phyloP scores from a whole-genome alignment of 2,329 filamentous ascomycete species.

The Trichophyton verrucosum region DNA sequence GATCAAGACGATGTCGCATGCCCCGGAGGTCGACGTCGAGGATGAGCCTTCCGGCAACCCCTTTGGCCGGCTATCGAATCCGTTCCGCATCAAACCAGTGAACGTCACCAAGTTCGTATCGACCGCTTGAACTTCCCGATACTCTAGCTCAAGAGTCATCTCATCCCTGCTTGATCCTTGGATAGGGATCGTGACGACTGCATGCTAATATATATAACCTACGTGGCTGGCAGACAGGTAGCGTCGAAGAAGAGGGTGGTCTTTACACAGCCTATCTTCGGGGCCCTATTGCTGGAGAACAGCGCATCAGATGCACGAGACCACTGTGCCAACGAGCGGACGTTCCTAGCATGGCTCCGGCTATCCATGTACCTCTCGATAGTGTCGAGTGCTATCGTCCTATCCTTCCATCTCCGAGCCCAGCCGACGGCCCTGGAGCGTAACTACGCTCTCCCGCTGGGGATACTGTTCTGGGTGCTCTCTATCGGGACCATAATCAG shows the following conservation, averaged over 20 bases:
- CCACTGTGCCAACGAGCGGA: conserved; percentile 55
- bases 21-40: conserved; percentile 12
- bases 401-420: conserved; percentile 81
- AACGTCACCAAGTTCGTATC: conserved; percentile 29
- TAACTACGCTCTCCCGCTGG: conserved; percentile 68
- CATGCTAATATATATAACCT: not conserved
- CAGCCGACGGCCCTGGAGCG: conserved; percentile 59
- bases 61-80: conserved; percentile 43
- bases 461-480: conserved; percentile 76
- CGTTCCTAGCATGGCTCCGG: conserved; percentile 82
- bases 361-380: conserved; percentile 84
- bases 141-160: not conserved
- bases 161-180: not conserved
- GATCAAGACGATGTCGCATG: conserved; percentile 16
- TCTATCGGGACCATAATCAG: conserved; percentile 62
- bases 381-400: conserved; percentile 76
- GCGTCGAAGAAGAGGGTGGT: conserved; percentile 34
- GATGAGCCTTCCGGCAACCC: conserved; percentile 16
- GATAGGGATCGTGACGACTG: not conserved
- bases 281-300: conserved; percentile 55
- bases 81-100: conserved; percentile 38
- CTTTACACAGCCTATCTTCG: conserved; percentile 42
- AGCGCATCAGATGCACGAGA: conserved; percentile 53
- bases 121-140: not conserved
- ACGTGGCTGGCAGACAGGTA: conserved; percentile 17